These are phyloP conservation scores for Aspergillus viridinutans DNA, from an alignment of 2,329 filamentous ascomycete species.

Conservation along the genomic window DNA sequence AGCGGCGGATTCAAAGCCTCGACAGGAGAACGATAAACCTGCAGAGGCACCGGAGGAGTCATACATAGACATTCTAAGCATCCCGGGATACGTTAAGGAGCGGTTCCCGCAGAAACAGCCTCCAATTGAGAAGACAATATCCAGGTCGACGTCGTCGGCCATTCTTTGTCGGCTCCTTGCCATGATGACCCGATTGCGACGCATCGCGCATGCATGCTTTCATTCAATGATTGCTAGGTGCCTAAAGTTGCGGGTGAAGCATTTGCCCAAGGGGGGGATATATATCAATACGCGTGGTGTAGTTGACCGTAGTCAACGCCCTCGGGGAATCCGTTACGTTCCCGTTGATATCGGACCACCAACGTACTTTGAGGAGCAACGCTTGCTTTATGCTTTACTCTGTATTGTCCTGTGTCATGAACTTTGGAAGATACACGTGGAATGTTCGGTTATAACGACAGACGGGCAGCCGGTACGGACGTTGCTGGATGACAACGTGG, in stretches of 20 bases:
- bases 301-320: background rate
- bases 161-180: slow-evolving; percentile 3
- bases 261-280: background rate
- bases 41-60: background rate
- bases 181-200: background rate
- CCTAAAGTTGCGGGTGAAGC: background rate
- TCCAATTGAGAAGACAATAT: slow-evolving; percentile 1
- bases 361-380: background rate
- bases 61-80: slow-evolving; percentile 1
- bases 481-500: too few species aligned
- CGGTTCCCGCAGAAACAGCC: background rate
- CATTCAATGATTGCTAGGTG: slow-evolving; percentile 2
- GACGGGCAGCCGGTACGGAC: too few species aligned
- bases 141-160: background rate
- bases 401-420: too few species aligned
- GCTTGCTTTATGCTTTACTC: too few species aligned
- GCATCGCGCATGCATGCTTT: slow-evolving; percentile 1
- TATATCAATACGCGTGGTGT: background rate
- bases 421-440: too few species aligned
- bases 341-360: slow-evolving; percentile 2
- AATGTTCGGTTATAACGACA: too few species aligned
- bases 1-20: background rate
- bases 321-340: slow-evolving; percentile 1
- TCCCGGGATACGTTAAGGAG: background rate
- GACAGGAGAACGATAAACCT: background rate